Evolutionary conservation across 768 basidiomycete genomes (phyloP), one percentile per base, ranked within the genome.

Genomic region (Mycena crocata): DNA sequence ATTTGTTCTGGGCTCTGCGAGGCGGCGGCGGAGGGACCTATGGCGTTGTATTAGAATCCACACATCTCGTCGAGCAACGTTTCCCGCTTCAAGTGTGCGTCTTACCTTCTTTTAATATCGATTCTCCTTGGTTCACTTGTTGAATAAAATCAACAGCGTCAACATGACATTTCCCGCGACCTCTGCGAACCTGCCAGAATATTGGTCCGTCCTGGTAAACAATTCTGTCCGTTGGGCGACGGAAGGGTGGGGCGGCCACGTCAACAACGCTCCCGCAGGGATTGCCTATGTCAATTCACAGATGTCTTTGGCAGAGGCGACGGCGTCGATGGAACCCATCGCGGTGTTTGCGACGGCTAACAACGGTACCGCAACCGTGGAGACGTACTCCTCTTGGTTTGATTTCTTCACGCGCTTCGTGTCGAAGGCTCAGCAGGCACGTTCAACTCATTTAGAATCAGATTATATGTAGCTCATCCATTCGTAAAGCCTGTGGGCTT

Each of bases 21-120:
- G 84, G 85, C 7, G 84, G 84, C 8, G 81, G 82, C 1, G 85
- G 84, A 30, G 78, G 81, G 30, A 85, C 83, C 0, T 85, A 81
- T 54, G 79, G 78, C 32, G 77, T 79, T n/a, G 79, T 85, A 35
- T 50, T 78, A 2, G 75, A 77, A 46, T 63, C 62, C 7, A 63
- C 62, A 45, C 14, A 12, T n/a, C 49, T 57, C 5, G 67, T 32
- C 42, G 31, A 31, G 17, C 62, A 48, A 17, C 60, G 42, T 24
- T 17, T 63, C 5, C 35, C 55, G n/a, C 55, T 68, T 24, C 67
- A 68, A 32, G 67, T 63, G 67, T 68, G 58, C 28, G 57, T n/a
- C n/a, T n/a, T n/a, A n/a, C n/a, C n/a, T 65, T 57, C 56, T 46
- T 46, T 30, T 40, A 46, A 59, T 5, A 24, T 28, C 44, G 32